These are phyloP conservation scores for Leptomonas pyrrhocoris DNA, from an alignment of 208 protist genomes.

Conservation along the genomic window DNA sequence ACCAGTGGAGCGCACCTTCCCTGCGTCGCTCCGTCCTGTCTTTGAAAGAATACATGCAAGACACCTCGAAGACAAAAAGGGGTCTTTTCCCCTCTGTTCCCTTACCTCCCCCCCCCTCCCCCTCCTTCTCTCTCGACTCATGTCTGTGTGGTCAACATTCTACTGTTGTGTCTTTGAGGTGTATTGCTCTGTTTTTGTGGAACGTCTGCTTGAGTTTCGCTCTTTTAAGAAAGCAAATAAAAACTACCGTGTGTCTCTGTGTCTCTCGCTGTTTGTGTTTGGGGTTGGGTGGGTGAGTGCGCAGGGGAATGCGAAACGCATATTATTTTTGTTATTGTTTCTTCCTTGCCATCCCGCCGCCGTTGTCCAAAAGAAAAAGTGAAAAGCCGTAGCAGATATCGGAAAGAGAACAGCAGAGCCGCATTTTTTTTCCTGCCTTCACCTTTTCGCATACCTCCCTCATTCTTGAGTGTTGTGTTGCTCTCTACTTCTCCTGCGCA, in stretches of 20 bases:
- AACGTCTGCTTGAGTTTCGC: slow-evolving; percentile 5
- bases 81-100: neutral
- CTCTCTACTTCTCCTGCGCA: no score
- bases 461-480: no score
- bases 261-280: no score
- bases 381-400: no score
- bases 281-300: neutral
- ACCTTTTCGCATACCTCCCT: no score
- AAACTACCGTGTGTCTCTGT: no score
- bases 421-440: no score
- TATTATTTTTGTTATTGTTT: slow-evolving; percentile 5
- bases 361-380: neutral
- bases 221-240: no score
- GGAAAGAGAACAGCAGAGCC: no score
- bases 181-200: slow-evolving; percentile 6
- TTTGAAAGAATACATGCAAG: no score
- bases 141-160: neutral
- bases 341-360: neutral
- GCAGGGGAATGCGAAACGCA: neutral
- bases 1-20: no score
- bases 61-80: slow-evolving; percentile 6
- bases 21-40: no score
- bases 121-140: neutral
- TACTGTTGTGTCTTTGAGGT: neutral
- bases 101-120: neutral